Percentiles rank a stretch among this genome's conserved stretches.
Evolutionary conservation across 768 basidiomycete species (phyloP).

Genomic region (Tylopilus vinaceipallidus): DNA sequence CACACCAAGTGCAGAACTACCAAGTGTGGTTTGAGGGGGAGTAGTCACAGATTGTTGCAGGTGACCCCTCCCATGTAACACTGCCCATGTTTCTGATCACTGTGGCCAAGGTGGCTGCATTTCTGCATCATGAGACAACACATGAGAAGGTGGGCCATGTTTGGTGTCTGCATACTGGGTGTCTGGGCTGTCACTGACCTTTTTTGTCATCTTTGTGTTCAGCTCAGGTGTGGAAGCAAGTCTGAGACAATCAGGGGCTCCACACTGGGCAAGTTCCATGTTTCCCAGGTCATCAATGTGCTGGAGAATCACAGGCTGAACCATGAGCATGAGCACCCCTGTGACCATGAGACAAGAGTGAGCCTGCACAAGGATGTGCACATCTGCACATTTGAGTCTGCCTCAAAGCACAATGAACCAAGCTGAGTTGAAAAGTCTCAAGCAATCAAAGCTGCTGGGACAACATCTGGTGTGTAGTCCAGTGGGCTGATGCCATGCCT

Average conservation of each 20-base stretch:
- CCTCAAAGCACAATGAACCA: conserved; percentile 1
- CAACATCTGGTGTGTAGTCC: neutral
- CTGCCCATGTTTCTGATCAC: conserved; percentile 31
- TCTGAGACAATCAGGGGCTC: conserved; percentile 20
- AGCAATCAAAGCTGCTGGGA: neutral
- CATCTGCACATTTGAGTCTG: neutral
- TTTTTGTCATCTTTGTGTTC: neutral
- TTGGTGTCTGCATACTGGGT: no score
- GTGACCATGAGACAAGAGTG: neutral
- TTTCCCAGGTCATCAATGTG: conserved; percentile 31
- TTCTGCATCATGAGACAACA: conserved; percentile 30
- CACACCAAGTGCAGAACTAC: conserved; percentile 28
- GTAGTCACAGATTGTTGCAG: conserved; percentile 5
- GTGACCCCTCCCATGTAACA: neutral
- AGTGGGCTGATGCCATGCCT: neutral
- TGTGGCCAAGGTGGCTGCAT: conserved; percentile 29
- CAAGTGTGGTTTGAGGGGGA: conserved; percentile 20
- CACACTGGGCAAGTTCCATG: conserved; percentile 23
- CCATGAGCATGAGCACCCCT: conserved; percentile 4
- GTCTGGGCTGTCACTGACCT: neutral
- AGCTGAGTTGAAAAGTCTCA: neutral
- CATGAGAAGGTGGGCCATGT: conserved; percentile 33
- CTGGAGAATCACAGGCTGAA: conserved; percentile 24
- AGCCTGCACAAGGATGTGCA: neutral
- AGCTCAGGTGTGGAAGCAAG: conserved; percentile 6